A percentile compares a stretch with the other conserved stretches of the same genome.
These are phyloP conservation scores for Aurinia saxatilis DNA, from an alignment of 345 rosid species.

Conservation along the genomic window DNA sequence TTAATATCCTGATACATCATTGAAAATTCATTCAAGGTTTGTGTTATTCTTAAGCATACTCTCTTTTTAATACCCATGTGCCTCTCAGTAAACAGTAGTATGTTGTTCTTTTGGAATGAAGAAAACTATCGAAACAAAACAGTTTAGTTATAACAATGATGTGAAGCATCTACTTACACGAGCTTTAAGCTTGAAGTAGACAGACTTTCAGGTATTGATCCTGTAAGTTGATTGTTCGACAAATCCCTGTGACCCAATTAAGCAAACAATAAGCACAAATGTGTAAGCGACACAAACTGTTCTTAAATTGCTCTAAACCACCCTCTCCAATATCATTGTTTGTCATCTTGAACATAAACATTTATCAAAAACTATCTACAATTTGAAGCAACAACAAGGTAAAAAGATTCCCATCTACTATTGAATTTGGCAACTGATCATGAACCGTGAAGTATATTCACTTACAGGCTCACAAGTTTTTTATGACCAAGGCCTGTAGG, in stretches of 20 bases:
- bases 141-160: background rate
- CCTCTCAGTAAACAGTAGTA: background rate
- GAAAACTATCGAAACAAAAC: background rate
- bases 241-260: constrained; percentile 56
- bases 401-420: background rate
- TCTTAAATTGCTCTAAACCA: background rate
- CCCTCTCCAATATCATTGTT: background rate
- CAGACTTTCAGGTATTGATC: constrained; percentile 81
- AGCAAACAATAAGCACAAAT: constrained; percentile 11
- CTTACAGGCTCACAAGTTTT: constrained; percentile 73
- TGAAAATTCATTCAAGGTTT: background rate
- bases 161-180: constrained; percentile 39
- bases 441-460: constrained; percentile 9
- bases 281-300: background rate
- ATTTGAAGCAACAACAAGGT: background rate
- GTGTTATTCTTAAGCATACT: background rate
- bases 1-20: constrained; percentile 50
- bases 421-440: constrained; percentile 4
- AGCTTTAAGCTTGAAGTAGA: constrained; percentile 60
- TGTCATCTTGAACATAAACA: background rate
- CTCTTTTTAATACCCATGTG: background rate
- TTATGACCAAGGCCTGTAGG: constrained; percentile 77
- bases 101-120: background rate
- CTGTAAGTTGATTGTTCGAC: constrained; percentile 71
- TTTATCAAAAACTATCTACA: background rate